These are phyloP conservation scores for Corchorus olitorius DNA, from an alignment of 345 rosid species.

Conservation along the genomic window DNA sequence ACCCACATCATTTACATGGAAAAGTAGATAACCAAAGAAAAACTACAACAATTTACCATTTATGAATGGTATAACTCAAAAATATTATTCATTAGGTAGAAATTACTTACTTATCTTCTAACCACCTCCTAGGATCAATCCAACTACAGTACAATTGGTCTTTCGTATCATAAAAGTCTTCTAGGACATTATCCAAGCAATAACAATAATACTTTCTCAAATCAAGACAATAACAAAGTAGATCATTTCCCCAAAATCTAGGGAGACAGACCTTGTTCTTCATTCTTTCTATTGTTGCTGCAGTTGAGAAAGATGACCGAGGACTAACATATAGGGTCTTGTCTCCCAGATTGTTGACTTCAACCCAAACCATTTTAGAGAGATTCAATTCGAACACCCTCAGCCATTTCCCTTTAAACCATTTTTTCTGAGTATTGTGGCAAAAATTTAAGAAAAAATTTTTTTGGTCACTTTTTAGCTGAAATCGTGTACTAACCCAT, in stretches of 20 bases:
- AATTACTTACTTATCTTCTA: neutral
- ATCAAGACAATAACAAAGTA: neutral
- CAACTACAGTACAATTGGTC: neutral
- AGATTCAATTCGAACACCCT: neutral
- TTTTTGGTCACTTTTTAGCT: too few relatives aligned
- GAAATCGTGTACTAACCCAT: too few relatives aligned
- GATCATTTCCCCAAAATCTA: neutral
- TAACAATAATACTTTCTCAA: neutral
- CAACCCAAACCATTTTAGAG: neutral
- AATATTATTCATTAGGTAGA: neutral
- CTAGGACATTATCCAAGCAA: neutral
- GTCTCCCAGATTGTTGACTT: neutral
- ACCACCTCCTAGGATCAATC: neutral
- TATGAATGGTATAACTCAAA: too few relatives aligned
- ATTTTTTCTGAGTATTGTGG: too few relatives aligned
- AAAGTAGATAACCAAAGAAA: too few relatives aligned
- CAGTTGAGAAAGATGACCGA: neutral
- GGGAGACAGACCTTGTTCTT: neutral
- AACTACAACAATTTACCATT: too few relatives aligned
- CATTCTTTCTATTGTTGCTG: neutral
- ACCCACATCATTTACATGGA: too few relatives aligned
- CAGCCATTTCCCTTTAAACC: neutral
- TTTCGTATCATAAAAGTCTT: neutral
- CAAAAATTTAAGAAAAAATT: too few relatives aligned
- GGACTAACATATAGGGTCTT: neutral